Percentiles rank a stretch among this genome's conserved stretches.
Evolutionary conservation across 1,139 yeast genomes (phyloP).

Genomic region (Taphrina betulina): DNA sequence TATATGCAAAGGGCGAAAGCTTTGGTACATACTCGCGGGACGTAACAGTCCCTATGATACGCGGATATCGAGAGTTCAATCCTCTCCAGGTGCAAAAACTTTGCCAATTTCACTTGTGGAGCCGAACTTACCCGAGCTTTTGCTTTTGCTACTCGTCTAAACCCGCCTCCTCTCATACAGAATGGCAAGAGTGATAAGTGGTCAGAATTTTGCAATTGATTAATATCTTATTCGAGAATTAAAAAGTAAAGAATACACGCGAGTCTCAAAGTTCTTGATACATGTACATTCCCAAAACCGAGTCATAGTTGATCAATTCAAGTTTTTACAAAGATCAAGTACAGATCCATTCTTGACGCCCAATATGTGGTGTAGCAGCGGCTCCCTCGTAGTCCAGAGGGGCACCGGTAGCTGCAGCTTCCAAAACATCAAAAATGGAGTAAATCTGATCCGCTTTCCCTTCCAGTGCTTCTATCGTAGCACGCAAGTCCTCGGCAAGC

Average conservation of each 20-base stretch:
- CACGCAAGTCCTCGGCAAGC: conserved; percentile 40
- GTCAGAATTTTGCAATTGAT: neutral
- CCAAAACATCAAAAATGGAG: conserved; percentile 42
- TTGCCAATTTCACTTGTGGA: neutral
- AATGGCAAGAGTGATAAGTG: neutral
- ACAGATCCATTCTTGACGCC: too few relatives aligned
- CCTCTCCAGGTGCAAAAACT: conserved; percentile 16
- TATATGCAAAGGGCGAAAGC: neutral
- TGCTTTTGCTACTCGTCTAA: neutral
- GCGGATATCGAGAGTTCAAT: conserved; percentile 17
- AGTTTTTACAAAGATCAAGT: too few relatives aligned
- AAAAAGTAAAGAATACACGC: neutral
- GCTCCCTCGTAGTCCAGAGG: too few relatives aligned
- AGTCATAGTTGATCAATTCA: too few relatives aligned
- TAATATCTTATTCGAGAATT: too few relatives aligned
- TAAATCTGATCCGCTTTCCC: conserved; percentile 44
- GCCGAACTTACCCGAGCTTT: neutral
- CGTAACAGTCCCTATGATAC: conserved; percentile 1
- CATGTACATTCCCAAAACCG: too few relatives aligned
- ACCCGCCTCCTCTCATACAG: neutral
- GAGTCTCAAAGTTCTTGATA: neutral
- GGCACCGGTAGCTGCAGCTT: conserved; percentile 36
- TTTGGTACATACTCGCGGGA: neutral
- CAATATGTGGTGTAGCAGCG: too few relatives aligned
- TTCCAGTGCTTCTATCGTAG: conserved; percentile 41